A percentile compares a stretch with the other conserved stretches of the same genome.
Conservation (phyloP, 371 early-diverging fungal species). For the Mortierella sp. region DNA sequence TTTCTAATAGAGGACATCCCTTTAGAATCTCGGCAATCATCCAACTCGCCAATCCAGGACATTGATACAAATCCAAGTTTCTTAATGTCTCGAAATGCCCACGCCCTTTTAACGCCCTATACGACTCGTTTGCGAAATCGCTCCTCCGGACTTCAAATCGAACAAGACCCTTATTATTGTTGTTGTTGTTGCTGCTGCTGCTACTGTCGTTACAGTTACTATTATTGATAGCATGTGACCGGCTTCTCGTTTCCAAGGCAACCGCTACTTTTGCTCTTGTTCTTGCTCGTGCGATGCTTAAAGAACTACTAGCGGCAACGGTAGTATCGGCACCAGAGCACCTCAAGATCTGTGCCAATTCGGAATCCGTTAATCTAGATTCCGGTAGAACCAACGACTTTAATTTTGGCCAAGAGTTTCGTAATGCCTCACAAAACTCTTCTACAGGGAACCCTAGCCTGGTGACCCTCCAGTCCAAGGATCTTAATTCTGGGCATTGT, state of each 20-base stretch:
- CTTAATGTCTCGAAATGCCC: conserved; percentile 19
- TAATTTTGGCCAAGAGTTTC: conserved; percentile 22
- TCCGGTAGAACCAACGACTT: conserved; percentile 23
- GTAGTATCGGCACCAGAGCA: not conserved
- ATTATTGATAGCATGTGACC: too few species aligned
- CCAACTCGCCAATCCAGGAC: conserved; percentile 17
- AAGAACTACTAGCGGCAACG: not conserved
- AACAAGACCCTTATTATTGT: not conserved
- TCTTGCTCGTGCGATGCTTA: not conserved
- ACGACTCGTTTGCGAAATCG: conserved; percentile 25
- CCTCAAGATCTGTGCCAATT: conserved; percentile 20
- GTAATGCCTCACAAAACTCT: conserved; percentile 30
- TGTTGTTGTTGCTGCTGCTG: not conserved
- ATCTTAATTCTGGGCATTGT: conserved; percentile 29
- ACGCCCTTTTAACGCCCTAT: conserved; percentile 9
- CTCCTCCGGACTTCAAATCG: conserved; percentile 27
- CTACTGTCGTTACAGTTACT: not conserved
- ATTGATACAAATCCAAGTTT: conserved; percentile 29
- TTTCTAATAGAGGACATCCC: conserved; percentile 24
- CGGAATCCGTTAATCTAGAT: conserved; percentile 23
- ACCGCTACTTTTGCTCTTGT: not conserved
- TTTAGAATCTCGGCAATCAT: conserved; percentile 34
- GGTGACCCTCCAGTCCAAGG: conserved; percentile 37
- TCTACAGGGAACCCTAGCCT: conserved; percentile 36
- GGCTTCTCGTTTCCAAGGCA: too few species aligned